Evolutionary conservation across 768 basidiomycete species (phyloP), one percentile per base, ranked within the genome.

Genomic region (Rossbeevera mucosa): DNA sequence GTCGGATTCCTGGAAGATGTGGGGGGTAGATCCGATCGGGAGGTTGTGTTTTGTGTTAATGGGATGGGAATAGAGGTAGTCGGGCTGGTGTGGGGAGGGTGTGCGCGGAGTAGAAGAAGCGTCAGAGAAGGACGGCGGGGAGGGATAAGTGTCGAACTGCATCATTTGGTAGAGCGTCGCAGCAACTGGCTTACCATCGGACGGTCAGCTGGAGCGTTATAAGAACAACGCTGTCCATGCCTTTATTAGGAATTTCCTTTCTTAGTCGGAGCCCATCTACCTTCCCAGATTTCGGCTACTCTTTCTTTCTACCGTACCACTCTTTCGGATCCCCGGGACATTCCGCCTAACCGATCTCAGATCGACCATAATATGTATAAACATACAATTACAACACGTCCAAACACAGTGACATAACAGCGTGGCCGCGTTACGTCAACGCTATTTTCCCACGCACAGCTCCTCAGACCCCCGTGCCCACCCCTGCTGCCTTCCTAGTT

Each of bases 71-170:
- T 60, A 62, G 38, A 68, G 50, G 56, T 75, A 60, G 60, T 75
- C 71, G 58, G 69, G 57, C 14, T 70, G 63, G 42, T 70, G 74
- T 20, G 88, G 88, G 1, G 88, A 88, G 0, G 88, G 88, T 0
- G 88, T 89, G 50, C 86, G 80, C 2, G 88, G 87, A 1, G 79
- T 75, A 41, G 85, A 74, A 47, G 80, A 85, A 56, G 82, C 78
- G 72, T 85, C 82, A 51, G 82, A 81, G 74, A 83, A 84, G 59
- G 82, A 58, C 28, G 66, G 61, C 36, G 66, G 65, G 29, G 69
- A 76, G 47, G 80, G 71, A 70, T 83, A 86, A 7, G 74, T 68
- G 73, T 85, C 82, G 68, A 85, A 87, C 64, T 78, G 76, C 76
- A 78, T 78, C 55, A 20, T 36, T 36, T 45, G 25, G 55, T 44